A percentile compares a stretch with the other conserved stretches of the same genome.
Conservation (phyloP, 1,284 basidiomycete genomes). For the Microbotryum violaceum region DNA sequence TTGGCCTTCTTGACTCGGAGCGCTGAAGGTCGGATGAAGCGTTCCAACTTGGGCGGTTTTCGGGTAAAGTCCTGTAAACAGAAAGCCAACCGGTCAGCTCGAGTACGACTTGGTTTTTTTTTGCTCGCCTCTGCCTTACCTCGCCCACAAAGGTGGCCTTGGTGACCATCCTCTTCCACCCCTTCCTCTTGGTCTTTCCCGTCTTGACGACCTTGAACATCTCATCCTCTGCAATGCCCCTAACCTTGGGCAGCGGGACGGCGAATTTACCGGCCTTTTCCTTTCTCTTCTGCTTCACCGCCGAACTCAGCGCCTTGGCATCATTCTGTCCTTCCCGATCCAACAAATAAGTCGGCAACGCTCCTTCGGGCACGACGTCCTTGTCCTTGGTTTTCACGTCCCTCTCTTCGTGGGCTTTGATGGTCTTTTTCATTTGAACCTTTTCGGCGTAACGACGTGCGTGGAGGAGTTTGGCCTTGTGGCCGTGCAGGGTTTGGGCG, state of each 20-base stretch:
- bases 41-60: constrained; percentile 98
- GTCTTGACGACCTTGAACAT: constrained; percentile 99
- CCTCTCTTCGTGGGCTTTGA: constrained; percentile 97
- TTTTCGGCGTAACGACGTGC: constrained; percentile 94
- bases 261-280: constrained; percentile 98
- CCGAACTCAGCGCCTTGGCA: constrained; percentile 92
- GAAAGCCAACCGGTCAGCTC: no score
- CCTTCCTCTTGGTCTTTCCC: constrained; percentile 92
- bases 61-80: constrained; percentile 73
- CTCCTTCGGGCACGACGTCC: constrained; percentile 72
- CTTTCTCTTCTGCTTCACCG: constrained; percentile 97
- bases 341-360: constrained; percentile 86
- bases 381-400: constrained; percentile 91
- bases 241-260: constrained; percentile 91
- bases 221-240: constrained; percentile 98
- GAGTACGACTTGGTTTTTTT: no score
- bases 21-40: constrained; percentile 96
- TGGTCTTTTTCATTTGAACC: constrained; percentile 96
- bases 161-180: constrained; percentile 99
- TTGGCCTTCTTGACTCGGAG: constrained; percentile 97
- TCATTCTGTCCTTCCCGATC: constrained; percentile 96
- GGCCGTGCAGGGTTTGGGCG: constrained; percentile 89
- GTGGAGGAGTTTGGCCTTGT: constrained; percentile 96
- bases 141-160: constrained; percentile 95
- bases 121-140: constrained; percentile 1